Evolutionary conservation across 371 early-diverging fungal species (phyloP).

Genomic region (Rhizopus arrhizus): DNA sequence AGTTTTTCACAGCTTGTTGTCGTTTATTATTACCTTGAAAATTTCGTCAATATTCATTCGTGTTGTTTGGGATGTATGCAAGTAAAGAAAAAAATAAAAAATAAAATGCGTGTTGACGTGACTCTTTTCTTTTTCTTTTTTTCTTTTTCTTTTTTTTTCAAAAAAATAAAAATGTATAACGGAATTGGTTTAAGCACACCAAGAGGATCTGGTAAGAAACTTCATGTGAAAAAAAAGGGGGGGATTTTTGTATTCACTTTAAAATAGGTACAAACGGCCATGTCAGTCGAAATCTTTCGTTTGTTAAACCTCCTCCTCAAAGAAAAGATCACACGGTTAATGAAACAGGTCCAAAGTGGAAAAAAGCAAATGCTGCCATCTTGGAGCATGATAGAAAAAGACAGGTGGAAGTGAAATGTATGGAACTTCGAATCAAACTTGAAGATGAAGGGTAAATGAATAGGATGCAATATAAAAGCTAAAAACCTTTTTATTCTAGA

Average conservation of each 20-base stretch:
- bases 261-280: slow-evolving; percentile 82
- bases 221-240: too few species aligned
- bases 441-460: slow-evolving; percentile 74
- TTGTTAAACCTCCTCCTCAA: slow-evolving; percentile 54
- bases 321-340: slow-evolving; percentile 34
- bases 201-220: slow-evolving; percentile 79
- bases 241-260: too few species aligned
- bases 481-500: not conserved
- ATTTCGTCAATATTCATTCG: slow-evolving; percentile 73
- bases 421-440: slow-evolving; percentile 76
- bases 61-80: not conserved
- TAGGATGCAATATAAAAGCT: not conserved
- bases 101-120: not conserved
- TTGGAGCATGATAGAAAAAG: slow-evolving; percentile 87
- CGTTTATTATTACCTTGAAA: slow-evolving; percentile 61
- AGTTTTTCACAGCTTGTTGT: too few species aligned
- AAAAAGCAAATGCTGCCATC: slow-evolving; percentile 78
- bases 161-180: slow-evolving; percentile 69
- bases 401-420: slow-evolving; percentile 83
- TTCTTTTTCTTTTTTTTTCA: not conserved
- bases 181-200: slow-evolving; percentile 92
- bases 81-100: slow-evolving; percentile 7
- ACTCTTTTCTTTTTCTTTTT: slow-evolving; percentile 1
- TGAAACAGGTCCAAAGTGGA: slow-evolving; percentile 47
- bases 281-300: slow-evolving; percentile 86